Base-by-base conservation (phyloP, 2,329 filamentous ascomycete species). In the Lecanicillium sp. region DNA sequence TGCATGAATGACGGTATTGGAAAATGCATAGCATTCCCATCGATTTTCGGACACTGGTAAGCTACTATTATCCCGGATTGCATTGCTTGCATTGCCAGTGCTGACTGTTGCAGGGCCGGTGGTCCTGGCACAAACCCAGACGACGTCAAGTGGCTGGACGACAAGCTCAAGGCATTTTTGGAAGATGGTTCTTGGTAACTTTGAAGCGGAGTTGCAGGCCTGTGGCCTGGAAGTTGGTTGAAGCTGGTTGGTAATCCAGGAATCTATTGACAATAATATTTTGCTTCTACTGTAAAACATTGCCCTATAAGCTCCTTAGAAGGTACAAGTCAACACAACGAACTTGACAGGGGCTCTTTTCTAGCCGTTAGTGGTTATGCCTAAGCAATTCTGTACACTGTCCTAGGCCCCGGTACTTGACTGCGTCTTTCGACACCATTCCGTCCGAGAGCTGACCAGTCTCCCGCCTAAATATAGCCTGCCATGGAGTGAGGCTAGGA, bases 71-170 rank as follows among this genome's bases (percentile, higher is more conserved):
- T 15, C 19, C 5, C 11, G 3, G 26, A 24, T 8, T 11, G 17
- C 33, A 21, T 8, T 21, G 10, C 17, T 21, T 11, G 10, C 37
- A 7, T 10, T 39, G 17, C n/a, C 21, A 9, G 17, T 24, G 27
- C 30, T 39, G 23, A 39, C 36, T 23, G 21, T 11, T 39, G n/a
- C 21, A 65, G 79, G 79, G 80, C 80, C 14, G 81, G 80, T 11
- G 86, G 85, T 2, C 86, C 86, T 4, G 85, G 85, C 0, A 73
- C 83, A n/a, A 86, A 77, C 54, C 77, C 75, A 50, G 80, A 84
- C 26, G 86, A 90, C 62, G 75, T 84, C 2, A 77, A 78, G 57
- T 90, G 85, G 84, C 67, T 90, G 35, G 83, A 90, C 58, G 69
- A 78, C 23, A 76, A 76, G 54, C 60, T 87, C 49, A 70, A 66